These are phyloP conservation scores for Spongospora subterranea DNA, from an alignment of 208 protist genomes.

Conservation along the genomic window DNA sequence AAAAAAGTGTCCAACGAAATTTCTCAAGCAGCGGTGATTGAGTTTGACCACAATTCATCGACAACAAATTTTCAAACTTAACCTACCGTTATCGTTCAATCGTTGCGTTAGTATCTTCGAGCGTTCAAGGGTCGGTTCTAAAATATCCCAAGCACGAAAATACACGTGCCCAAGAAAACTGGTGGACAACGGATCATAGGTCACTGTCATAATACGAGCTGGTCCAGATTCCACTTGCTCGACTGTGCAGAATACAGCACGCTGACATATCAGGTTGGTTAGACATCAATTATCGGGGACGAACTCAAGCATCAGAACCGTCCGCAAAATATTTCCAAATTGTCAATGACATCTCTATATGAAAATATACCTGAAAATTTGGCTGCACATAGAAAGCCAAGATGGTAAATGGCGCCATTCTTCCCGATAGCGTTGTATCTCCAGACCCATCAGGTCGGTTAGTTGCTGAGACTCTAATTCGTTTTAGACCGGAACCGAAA, in stretches of 20 bases:
- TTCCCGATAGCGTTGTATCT: background rate
- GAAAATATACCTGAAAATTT: background rate
- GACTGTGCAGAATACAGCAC: background rate
- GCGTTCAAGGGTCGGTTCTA: background rate
- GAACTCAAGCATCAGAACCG: no score
- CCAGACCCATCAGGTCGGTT: background rate
- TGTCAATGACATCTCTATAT: background rate
- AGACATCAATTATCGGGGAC: no score
- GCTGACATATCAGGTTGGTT: no score
- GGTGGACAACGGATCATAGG: background rate
- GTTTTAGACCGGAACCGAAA: background rate
- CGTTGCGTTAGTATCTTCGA: background rate
- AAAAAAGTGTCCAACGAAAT: no score
- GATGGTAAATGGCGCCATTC: background rate
- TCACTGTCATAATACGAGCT: background rate
- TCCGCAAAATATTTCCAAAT: background rate
- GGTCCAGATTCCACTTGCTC: background rate
- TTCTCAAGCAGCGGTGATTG: no score
- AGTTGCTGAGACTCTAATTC: background rate
- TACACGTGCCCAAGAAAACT: background rate
- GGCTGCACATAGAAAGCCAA: background rate
- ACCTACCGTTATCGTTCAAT: background rate
- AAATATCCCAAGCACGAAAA: background rate
- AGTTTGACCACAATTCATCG: background rate
- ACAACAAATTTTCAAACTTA: background rate